Evolutionary conservation across 2,329 filamentous ascomycete genomes (phyloP).

Genomic region (Scedosporium aurantiacum): DNA sequence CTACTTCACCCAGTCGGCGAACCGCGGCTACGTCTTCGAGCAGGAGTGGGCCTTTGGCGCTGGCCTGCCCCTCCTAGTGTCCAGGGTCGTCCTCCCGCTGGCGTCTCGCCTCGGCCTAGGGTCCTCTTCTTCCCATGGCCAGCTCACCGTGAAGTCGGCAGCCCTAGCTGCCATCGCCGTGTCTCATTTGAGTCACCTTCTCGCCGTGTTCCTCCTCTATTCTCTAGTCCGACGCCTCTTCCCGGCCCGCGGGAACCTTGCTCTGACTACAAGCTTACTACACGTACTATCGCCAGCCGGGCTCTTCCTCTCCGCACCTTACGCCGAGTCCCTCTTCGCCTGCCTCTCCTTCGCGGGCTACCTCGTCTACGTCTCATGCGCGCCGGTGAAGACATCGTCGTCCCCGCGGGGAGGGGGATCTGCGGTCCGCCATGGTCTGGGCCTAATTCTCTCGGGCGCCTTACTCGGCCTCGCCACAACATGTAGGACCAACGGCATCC

Average conservation of each 20-base stretch:
- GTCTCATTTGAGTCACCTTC: constrained; percentile 63
- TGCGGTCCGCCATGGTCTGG: constrained; percentile 19
- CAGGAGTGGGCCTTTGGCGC: constrained; percentile 76
- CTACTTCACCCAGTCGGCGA: constrained; percentile 57
- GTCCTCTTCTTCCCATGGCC: not conserved
- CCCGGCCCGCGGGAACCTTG: constrained; percentile 38
- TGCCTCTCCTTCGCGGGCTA: constrained; percentile 65
- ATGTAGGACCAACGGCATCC: constrained; percentile 75
- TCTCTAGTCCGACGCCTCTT: constrained; percentile 46
- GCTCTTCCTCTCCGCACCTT: constrained; percentile 79
- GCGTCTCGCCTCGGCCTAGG: constrained; percentile 5
- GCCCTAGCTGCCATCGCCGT: constrained; percentile 50
- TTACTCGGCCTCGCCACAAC: constrained; percentile 61
- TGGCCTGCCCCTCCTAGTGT: constrained; percentile 32
- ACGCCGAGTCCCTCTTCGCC: constrained; percentile 71
- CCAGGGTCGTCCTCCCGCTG: constrained; percentile 6
- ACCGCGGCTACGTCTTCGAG: constrained; percentile 58
- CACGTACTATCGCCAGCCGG: constrained; percentile 83
- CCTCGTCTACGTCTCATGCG: constrained; percentile 48
- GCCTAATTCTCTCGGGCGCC: constrained; percentile 49
- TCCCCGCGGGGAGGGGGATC: not conserved
- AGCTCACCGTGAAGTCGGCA: constrained; percentile 4
- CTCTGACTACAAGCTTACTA: constrained; percentile 59
- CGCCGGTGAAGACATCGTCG: constrained; percentile 27
- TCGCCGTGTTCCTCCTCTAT: constrained; percentile 64